phyloP scores from a whole-genome alignment of 2,329 filamentous ascomycete genomes.

The Berkeleyomyces basicola region DNA sequence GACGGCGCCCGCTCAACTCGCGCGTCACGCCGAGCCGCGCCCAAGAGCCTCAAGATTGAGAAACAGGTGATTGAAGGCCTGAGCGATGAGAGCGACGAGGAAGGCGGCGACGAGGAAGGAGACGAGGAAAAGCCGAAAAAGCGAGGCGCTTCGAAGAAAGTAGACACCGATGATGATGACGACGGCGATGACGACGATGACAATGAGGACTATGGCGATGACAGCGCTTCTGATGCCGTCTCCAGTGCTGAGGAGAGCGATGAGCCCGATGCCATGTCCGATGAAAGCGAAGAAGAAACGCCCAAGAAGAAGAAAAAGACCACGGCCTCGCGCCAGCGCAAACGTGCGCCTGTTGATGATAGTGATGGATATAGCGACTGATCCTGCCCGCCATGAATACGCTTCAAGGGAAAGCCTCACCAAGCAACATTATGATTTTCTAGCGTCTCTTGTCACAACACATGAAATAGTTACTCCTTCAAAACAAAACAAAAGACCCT shows the following conservation, averaged over 20 bases:
- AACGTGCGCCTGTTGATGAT: neutral
- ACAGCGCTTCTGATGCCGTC: neutral
- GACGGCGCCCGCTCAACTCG: conserved; percentile 25
- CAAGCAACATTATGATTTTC: too few species aligned
- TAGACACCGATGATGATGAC: conserved; percentile 29
- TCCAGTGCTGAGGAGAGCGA: neutral
- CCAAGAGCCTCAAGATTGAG: conserved; percentile 16
- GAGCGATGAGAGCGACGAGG: conserved; percentile 18
- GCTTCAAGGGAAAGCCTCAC: too few species aligned
- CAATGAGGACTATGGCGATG: conserved; percentile 2
- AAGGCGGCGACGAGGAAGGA: conserved; percentile 18
- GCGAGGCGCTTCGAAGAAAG: neutral
- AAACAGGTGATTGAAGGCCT: conserved; percentile 20
- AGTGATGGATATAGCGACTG: conserved; percentile 2
- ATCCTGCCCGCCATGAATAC: neutral
- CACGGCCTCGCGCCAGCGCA: neutral
- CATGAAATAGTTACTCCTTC: neutral
- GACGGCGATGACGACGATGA: conserved; percentile 41
- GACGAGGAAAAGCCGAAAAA: conserved; percentile 19
- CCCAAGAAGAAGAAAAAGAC: neutral
- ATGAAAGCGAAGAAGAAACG: conserved; percentile 8
- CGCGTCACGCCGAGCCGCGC: conserved; percentile 20
- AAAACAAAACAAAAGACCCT: neutral
- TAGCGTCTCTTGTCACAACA: too few species aligned
- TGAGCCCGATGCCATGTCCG: conserved; percentile 5